Base-by-base conservation (phyloP, 345 rosid genomes). In the Odontarrhena argentea region DNA sequence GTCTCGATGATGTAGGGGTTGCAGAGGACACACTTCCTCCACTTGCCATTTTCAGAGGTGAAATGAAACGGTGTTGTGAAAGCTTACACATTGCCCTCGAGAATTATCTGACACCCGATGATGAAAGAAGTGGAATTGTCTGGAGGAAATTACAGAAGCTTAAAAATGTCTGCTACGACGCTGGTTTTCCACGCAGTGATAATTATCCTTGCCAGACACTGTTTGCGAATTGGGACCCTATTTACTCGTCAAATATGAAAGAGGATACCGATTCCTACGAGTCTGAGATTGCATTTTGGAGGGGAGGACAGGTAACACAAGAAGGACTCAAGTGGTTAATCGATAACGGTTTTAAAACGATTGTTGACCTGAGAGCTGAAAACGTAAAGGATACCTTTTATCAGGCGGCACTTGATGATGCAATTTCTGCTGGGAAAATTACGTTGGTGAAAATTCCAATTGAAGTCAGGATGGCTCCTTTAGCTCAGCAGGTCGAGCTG, bases 11-110 rank as follows among this genome's bases (percentile, higher is more conserved):
- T 61, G 56, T 76, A 42, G 79, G 84, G 62, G 67, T 71, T 71
- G 81, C 75, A 65, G 96, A 84, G 30, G 96, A 87, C 50, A 68
- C 78, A 40, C 89, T 88, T 65, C 98, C 98, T 22, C 98, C 98
- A 1, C 97, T 93, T 37, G 96, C 98, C 9, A 48, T 85, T 74
- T 90, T 93, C 76, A 81, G 97, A 75, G 71, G 84, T 69, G 98
- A 90, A 81, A 90, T 93, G 98, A 93, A 93, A 79, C 86, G 95
- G 63, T 93, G 98, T 43, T 84, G 96, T 12, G 98, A 93, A 79
- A 88, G 95, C 78, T 81, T 93, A 74, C 98, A 93, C 69, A 76
- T 90, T 66, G 97, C 98, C 42, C 96, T 93, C 55, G 88, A 90
- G 82, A 81, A 86, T 50, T 86, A 82, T 61, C 80, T 93, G 83